A percentile compares a stretch with the other conserved stretches of the same genome.
Conservation (phyloP, 805 yeast species). For the Candida oleophila region DNA sequence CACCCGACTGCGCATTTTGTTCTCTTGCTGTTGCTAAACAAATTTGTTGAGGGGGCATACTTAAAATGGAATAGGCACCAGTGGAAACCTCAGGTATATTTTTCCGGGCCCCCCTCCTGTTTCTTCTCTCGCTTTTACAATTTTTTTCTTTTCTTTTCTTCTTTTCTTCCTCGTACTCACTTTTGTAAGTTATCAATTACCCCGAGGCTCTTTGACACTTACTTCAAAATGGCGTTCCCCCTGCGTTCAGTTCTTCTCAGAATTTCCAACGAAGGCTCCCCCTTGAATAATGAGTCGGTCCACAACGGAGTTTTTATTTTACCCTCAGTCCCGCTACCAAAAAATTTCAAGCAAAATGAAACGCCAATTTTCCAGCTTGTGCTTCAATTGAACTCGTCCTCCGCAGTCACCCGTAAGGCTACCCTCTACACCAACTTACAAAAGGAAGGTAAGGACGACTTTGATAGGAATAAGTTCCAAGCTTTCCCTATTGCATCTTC, state of each 20-base stretch:
- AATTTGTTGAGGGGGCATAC: neutral
- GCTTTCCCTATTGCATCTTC: constrained; percentile 51
- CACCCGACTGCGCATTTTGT: neutral
- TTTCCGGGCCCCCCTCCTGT: neutral
- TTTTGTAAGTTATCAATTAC: neutral
- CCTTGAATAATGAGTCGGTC: constrained; percentile 34
- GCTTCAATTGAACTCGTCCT: constrained; percentile 71
- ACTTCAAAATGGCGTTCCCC: constrained; percentile 1
- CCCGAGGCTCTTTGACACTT: neutral
- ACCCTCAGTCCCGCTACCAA: constrained; percentile 44
- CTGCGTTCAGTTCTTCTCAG: constrained; percentile 34
- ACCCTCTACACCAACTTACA: constrained; percentile 75
- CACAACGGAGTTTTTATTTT: constrained; percentile 50
- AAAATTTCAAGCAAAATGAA: constrained; percentile 31
- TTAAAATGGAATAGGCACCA: neutral
- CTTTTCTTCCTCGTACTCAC: neutral
- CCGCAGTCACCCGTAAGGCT: constrained; percentile 70
- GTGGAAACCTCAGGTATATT: neutral
- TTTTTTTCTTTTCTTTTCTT: neutral
- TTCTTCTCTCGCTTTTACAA: neutral
- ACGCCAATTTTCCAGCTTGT: constrained; percentile 48
- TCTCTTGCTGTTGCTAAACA: neutral
- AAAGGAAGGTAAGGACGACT: constrained; percentile 34
- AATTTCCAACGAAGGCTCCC: constrained; percentile 48
- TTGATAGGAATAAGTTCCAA: constrained; percentile 57